Evolutionary conservation across 2,329 filamentous ascomycete species (phyloP).

Genomic region (Orbilia brochopaga): DNA sequence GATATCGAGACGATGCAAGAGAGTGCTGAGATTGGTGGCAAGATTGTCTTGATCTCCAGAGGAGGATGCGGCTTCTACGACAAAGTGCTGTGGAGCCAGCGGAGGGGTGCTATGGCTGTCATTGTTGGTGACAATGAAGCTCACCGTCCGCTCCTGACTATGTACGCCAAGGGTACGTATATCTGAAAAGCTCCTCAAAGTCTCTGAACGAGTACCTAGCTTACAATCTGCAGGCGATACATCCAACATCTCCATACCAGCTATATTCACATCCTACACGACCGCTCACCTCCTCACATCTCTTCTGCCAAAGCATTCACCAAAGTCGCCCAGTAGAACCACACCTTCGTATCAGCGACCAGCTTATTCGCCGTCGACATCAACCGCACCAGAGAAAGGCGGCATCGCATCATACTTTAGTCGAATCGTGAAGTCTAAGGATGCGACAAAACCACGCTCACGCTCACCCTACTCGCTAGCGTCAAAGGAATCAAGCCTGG

Average conservation of each 20-base stretch:
- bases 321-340: constrained; percentile 21
- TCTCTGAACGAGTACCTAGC: neutral
- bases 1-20: constrained; percentile 93
- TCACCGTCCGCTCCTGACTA: constrained; percentile 87
- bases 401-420: constrained; percentile 29
- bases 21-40: constrained; percentile 88
- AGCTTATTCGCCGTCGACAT: constrained; percentile 19
- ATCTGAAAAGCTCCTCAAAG: neutral
- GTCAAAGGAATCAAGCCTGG: constrained; percentile 2
- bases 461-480: constrained; percentile 8
- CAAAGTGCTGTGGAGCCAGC: constrained; percentile 96
- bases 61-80: constrained; percentile 96
- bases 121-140: constrained; percentile 94
- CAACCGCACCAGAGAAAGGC: constrained; percentile 10
- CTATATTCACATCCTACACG: constrained; percentile 91
- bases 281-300: constrained; percentile 92
- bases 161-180: constrained; percentile 76
- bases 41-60: constrained; percentile 86
- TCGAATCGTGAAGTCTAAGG: neutral
- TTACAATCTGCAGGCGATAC: constrained; percentile 71
- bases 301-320: constrained; percentile 60
- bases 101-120: constrained; percentile 82
- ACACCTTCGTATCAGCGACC: constrained; percentile 11
- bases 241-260: constrained; percentile 90
- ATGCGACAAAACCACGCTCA: constrained; percentile 8